Evolutionary conservation across 495 filamentous ascomycete genomes (phyloP).

Genomic region (Aspergillus asperescens): DNA sequence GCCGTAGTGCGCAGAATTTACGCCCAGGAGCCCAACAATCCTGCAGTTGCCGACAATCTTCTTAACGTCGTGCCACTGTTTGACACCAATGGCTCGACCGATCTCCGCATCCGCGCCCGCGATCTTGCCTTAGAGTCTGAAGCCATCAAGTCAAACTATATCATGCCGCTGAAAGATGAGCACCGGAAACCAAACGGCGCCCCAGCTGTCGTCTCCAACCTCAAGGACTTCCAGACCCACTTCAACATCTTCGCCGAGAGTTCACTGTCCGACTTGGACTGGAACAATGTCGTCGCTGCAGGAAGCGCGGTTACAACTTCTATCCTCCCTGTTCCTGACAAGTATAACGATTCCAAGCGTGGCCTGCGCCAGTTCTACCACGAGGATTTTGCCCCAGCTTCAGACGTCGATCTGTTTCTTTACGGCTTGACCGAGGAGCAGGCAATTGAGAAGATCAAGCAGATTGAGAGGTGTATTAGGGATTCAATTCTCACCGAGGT

Average conservation of each 20-base stretch:
- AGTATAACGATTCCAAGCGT: constrained; percentile 59
- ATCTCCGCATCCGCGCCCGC: constrained; percentile 59
- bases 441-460: constrained; percentile 73
- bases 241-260: constrained; percentile 74
- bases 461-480: constrained; percentile 64
- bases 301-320: constrained; percentile 72
- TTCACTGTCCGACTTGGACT: constrained; percentile 58
- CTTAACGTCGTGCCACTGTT: constrained; percentile 70
- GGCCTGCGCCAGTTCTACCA: constrained; percentile 66
- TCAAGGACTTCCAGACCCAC: constrained; percentile 69
- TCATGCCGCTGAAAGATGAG: constrained; percentile 59
- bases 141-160: constrained; percentile 58
- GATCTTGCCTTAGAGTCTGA: constrained; percentile 52
- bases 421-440: constrained; percentile 68
- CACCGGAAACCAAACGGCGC: constrained; percentile 55
- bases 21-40: constrained; percentile 61
- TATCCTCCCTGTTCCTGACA: constrained; percentile 62
- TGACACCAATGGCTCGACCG: constrained; percentile 44
- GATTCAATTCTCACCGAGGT: constrained; percentile 71
- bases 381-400: constrained; percentile 70
- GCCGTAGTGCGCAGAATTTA: constrained; percentile 61
- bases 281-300: constrained; percentile 71
- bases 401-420: constrained; percentile 80
- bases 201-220: constrained; percentile 55
- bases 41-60: constrained; percentile 51